A percentile compares a stretch with the other conserved stretches of the same genome.
phyloP scores from a whole-genome alignment of 768 basidiomycete species.

The Boletus tylopilopsis region DNA sequence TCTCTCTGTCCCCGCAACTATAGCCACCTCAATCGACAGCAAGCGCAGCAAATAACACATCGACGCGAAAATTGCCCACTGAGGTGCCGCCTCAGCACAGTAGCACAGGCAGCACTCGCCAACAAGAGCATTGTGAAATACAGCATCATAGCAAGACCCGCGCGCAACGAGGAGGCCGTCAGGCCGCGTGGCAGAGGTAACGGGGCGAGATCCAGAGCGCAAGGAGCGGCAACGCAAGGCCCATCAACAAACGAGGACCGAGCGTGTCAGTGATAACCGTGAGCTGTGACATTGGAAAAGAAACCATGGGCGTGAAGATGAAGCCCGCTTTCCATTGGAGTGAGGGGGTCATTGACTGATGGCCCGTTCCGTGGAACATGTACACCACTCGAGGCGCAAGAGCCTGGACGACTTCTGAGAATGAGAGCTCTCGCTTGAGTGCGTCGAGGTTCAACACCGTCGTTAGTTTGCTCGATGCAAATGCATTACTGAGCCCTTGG shows the following conservation, averaged over 20 bases:
- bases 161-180: slow-evolving; percentile 41
- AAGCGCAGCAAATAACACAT: slow-evolving; percentile 66
- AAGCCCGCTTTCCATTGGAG: slow-evolving; percentile 97
- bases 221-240: slow-evolving; percentile 66
- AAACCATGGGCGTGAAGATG: slow-evolving; percentile 63
- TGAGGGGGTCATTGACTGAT: slow-evolving; percentile 83
- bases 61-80: slow-evolving; percentile 99
- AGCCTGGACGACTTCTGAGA: slow-evolving; percentile 68
- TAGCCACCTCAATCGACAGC: slow-evolving; percentile 60
- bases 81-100: slow-evolving; percentile 75
- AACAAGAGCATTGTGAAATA: slow-evolving; percentile 67
- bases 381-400: slow-evolving; percentile 74
- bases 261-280: slow-evolving; percentile 77
- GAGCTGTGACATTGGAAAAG: slow-evolving; percentile 69
- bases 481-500: slow-evolving; percentile 62
- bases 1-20: slow-evolving; percentile 22
- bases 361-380: slow-evolving; percentile 85
- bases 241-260: slow-evolving; percentile 64
- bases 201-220: slow-evolving; percentile 84
- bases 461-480: slow-evolving; percentile 47
- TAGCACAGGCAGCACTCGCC: slow-evolving; percentile 68
- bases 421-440: slow-evolving; percentile 39
- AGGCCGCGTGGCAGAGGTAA: slow-evolving; percentile 30
- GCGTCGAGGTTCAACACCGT: slow-evolving; percentile 34
- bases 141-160: slow-evolving; percentile 59